phyloP scores from a whole-genome alignment of 164 flowering plant genomes.

The Vitis cinerea region DNA sequence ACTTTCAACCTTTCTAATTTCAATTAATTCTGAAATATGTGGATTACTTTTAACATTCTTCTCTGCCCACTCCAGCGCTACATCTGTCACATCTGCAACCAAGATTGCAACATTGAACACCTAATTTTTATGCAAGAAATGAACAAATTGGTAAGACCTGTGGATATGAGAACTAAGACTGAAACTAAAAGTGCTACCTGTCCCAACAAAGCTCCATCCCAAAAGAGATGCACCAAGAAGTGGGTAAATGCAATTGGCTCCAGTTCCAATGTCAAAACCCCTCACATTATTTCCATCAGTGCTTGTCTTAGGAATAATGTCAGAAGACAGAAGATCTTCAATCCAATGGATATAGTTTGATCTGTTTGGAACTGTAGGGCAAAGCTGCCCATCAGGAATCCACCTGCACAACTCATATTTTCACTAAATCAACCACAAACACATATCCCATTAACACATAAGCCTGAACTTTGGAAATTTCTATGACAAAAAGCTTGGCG shows the following conservation, averaged over 20 bases:
- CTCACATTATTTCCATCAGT: conserved; percentile 34
- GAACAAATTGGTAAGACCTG: neutral
- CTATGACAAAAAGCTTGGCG: too few species aligned
- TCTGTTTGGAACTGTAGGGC: conserved; percentile 95
- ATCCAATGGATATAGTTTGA: conserved; percentile 96
- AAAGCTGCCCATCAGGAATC: conserved; percentile 99
- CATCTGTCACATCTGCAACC: conserved; percentile 82
- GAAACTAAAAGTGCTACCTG: conserved; percentile 43
- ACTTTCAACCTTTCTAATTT: conserved; percentile 59
- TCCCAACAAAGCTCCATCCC: conserved; percentile 95
- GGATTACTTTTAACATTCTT: conserved; percentile 75
- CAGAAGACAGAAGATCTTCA: conserved; percentile 76
- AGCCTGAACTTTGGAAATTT: neutral
- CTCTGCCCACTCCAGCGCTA: conserved; percentile 91
- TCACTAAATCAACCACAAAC: neutral
- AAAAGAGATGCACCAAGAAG: conserved; percentile 91
- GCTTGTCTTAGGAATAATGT: conserved; percentile 41
- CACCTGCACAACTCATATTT: conserved; percentile 50
- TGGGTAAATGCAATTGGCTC: conserved; percentile 95
- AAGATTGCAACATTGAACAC: conserved; percentile 2
- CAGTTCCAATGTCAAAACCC: conserved; percentile 96
- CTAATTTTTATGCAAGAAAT: neutral
- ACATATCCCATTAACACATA: neutral
- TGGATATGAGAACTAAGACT: neutral
- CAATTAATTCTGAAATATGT: conserved; percentile 69